These are phyloP conservation scores for Pyrenophora tritici-repentis DNA, from an alignment of 2,329 filamentous ascomycete species.

Conservation along the genomic window DNA sequence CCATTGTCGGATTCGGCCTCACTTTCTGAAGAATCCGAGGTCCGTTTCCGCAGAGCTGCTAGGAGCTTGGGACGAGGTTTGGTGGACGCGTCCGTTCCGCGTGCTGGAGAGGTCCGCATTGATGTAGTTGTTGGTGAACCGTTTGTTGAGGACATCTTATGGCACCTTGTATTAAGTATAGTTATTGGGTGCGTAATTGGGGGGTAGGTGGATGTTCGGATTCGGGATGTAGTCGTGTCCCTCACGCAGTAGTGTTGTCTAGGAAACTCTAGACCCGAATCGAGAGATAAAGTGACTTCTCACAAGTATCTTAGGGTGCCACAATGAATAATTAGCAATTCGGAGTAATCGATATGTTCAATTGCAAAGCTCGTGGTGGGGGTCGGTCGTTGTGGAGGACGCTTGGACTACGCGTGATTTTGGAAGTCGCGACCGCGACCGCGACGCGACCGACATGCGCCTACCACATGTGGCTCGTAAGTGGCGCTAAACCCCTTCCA, in stretches of 20 bases:
- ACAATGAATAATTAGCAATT: not conserved
- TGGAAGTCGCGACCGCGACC: conserved; percentile 10
- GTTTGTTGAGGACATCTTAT: not conserved
- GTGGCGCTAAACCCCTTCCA: conserved; percentile 8
- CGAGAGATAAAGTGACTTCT: not conserved
- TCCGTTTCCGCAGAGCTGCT: conserved; percentile 27
- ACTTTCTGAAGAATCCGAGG: conserved; percentile 46
- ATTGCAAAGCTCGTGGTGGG: conserved; percentile 17
- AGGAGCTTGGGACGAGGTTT: conserved; percentile 28
- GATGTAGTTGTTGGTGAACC: not conserved
- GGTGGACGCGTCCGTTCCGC: conserved; percentile 20
- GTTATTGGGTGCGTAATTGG: not conserved
- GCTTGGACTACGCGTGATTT: conserved; percentile 14
- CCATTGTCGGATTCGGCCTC: conserved; percentile 46
- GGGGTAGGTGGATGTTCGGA: too few relatives aligned
- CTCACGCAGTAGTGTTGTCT: not conserved
- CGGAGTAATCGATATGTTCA: conserved; percentile 6
- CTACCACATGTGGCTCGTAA: conserved; percentile 17
- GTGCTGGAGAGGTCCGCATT: conserved; percentile 1
- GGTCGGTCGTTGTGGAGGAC: conserved; percentile 8
- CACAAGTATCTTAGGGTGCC: not conserved
- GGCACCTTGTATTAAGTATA: too few relatives aligned
- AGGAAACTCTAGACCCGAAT: not conserved
- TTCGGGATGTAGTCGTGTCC: too few relatives aligned
- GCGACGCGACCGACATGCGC: conserved; percentile 18